Percentiles rank a stretch among this genome's conserved stretches.
These are phyloP conservation scores for Casuarina glauca DNA, from an alignment of 306 rosid species.

Conservation along the genomic window DNA sequence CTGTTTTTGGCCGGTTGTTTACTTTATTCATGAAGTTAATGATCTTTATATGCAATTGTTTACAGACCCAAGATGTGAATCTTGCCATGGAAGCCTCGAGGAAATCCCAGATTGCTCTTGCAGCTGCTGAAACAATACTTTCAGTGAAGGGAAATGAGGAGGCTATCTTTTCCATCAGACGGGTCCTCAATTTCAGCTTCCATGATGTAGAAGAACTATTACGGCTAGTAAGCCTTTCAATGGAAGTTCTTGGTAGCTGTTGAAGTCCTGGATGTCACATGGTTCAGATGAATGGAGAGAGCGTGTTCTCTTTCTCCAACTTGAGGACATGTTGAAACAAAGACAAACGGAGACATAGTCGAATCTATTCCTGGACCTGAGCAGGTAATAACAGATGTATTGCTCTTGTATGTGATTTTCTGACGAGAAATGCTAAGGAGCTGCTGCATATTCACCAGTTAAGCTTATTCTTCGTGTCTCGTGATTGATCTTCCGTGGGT, in stretches of 20 bases:
- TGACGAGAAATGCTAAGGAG: neutral
- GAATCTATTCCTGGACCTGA: neutral
- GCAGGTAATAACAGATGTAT: neutral
- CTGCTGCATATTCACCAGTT: neutral
- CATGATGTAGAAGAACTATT: constrained; percentile 5
- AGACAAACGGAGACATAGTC: neutral
- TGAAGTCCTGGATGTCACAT: neutral
- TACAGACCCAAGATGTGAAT: constrained; percentile 3
- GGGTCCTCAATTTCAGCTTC: constrained; percentile 3
- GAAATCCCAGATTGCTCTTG: constrained; percentile 8
- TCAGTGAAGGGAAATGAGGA: neutral
- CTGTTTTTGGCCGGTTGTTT: neutral
- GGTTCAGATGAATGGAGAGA: neutral
- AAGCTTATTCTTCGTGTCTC: neutral
- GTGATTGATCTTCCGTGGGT: neutral
- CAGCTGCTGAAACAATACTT: neutral
- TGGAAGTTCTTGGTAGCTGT: neutral
- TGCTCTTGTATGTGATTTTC: neutral
- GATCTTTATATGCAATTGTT: neutral
- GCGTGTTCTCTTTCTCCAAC: neutral
- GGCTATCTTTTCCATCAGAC: neutral
- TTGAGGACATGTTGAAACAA: neutral
- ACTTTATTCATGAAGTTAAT: neutral
- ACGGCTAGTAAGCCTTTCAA: neutral
- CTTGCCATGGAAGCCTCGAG: constrained; percentile 2